These are phyloP conservation scores for Cercospora janseana DNA, from an alignment of 2,329 filamentous ascomycete genomes.

Conservation along the genomic window DNA sequence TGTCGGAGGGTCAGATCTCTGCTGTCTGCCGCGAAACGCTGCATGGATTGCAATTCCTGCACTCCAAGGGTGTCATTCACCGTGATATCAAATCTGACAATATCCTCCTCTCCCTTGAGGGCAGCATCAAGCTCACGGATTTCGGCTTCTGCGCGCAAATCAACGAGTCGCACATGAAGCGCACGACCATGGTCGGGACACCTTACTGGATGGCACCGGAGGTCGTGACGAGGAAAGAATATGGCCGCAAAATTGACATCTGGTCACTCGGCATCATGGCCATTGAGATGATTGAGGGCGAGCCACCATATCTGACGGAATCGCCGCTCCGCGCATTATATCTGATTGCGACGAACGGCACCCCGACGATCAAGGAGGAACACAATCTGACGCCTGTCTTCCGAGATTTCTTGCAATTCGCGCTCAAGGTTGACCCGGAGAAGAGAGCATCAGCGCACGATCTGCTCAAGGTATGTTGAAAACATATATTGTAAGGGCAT, in stretches of 20 bases:
- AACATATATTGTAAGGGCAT: neutral
- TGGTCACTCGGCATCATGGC: conserved; percentile 99
- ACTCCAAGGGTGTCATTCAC: conserved; percentile 97
- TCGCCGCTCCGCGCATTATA: conserved; percentile 89
- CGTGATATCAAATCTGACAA: conserved; percentile 99
- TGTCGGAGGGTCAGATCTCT: conserved; percentile 96
- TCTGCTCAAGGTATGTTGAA: conserved; percentile 71
- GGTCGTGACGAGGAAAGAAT: conserved; percentile 95
- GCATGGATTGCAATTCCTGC: conserved; percentile 86
- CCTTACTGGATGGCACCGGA: conserved; percentile 99
- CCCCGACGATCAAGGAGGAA: conserved; percentile 91
- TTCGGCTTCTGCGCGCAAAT: conserved; percentile 99
- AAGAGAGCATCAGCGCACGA: conserved; percentile 95
- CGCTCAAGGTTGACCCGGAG: conserved; percentile 93
- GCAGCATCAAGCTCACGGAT: conserved; percentile 97
- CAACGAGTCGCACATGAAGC: conserved; percentile 94
- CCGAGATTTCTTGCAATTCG: conserved; percentile 87
- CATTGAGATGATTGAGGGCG: conserved; percentile 99
- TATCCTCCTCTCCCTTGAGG: conserved; percentile 87
- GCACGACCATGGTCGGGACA: conserved; percentile 97
- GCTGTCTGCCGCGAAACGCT: conserved; percentile 92
- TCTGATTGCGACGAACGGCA: conserved; percentile 95
- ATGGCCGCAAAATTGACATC: conserved; percentile 96
- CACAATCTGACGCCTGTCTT: conserved; percentile 77
- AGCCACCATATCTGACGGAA: conserved; percentile 94